phyloP scores from a whole-genome alignment of 345 rosid species.

The Syzygium grande region DNA sequence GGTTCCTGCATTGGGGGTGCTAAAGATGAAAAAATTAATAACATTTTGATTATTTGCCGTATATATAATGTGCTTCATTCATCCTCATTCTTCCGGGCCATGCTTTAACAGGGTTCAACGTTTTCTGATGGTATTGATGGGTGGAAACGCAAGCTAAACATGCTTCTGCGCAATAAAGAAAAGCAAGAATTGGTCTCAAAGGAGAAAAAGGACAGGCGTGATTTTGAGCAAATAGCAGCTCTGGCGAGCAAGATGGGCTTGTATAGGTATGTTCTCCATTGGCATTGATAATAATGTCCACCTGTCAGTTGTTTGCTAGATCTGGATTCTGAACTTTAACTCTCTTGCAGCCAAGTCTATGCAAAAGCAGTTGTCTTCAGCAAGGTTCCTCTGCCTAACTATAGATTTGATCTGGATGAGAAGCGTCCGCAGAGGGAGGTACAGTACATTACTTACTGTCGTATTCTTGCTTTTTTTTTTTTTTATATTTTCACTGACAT shows the following conservation, averaged over 20 bases:
- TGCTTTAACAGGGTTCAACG: slow-evolving; percentile 22
- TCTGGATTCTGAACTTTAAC: slow-evolving; percentile 4
- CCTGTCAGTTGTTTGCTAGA: background rate
- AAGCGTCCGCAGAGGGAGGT: slow-evolving; percentile 95
- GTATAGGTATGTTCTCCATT: slow-evolving; percentile 41
- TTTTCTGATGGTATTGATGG: slow-evolving; percentile 37
- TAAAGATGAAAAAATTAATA: background rate
- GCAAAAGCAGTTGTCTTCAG: slow-evolving; percentile 77
- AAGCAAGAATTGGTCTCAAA: slow-evolving; percentile 72
- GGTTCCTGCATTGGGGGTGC: background rate
- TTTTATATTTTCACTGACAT: background rate
- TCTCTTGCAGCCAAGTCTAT: slow-evolving; percentile 63
- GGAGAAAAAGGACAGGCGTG: slow-evolving; percentile 78
- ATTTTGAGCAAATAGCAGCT: slow-evolving; percentile 66
- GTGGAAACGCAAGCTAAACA: slow-evolving; percentile 58
- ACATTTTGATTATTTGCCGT: background rate
- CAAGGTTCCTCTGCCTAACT: slow-evolving; percentile 88
- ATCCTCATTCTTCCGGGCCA: background rate
- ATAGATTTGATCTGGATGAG: slow-evolving; percentile 91
- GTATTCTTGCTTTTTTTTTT: background rate
- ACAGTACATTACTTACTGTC: background rate
- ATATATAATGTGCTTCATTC: background rate
- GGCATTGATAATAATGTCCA: background rate
- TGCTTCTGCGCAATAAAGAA: slow-evolving; percentile 40
- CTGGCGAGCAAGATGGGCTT: slow-evolving; percentile 70